A percentile compares a stretch with the other conserved stretches of the same genome.
These are phyloP conservation scores for Marasmius tenuissimus DNA, from an alignment of 1,284 basidiomycete genomes.

Conservation along the genomic window DNA sequence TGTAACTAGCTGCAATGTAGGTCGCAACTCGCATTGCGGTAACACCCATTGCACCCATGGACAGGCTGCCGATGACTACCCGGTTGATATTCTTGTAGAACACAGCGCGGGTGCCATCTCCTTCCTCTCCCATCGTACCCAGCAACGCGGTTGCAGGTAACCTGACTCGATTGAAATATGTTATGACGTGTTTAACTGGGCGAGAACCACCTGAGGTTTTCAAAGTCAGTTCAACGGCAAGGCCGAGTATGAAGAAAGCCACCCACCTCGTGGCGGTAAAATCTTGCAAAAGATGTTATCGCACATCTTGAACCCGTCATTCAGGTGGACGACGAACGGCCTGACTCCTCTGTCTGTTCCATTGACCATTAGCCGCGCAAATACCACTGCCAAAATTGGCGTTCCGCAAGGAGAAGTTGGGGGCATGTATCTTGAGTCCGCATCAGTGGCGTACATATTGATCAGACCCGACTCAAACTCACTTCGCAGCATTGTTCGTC, in stretches of 20 bases:
- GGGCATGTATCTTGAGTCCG: neutral
- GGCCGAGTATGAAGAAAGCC: neutral
- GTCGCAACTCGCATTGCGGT: neutral
- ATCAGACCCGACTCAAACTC: neutral
- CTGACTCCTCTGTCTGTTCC: slow-evolving; percentile 31
- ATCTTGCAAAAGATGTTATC: too few species aligned
- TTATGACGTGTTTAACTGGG: neutral
- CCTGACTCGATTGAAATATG: neutral
- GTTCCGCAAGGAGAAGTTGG: slow-evolving; percentile 8
- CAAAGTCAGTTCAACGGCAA: neutral
- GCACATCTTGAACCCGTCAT: slow-evolving; percentile 33
- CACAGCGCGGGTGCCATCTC: neutral
- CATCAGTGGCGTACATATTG: neutral
- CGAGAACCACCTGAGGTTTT: neutral
- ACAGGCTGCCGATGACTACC: neutral
- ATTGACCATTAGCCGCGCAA: slow-evolving; percentile 31
- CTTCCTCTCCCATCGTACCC: neutral
- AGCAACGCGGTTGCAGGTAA: neutral
- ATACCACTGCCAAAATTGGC: slow-evolving; percentile 35
- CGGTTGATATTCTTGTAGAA: too few species aligned
- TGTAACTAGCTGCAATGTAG: neutral
- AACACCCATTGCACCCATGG: neutral
- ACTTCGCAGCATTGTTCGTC: neutral
- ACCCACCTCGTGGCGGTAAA: slow-evolving; percentile 24
- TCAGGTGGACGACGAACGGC: slow-evolving; percentile 32